Evolutionary conservation across 2,329 filamentous ascomycete genomes (phyloP), one percentile per base, ranked within the genome.

Genomic region (Blastomyces gilchristii): DNA sequence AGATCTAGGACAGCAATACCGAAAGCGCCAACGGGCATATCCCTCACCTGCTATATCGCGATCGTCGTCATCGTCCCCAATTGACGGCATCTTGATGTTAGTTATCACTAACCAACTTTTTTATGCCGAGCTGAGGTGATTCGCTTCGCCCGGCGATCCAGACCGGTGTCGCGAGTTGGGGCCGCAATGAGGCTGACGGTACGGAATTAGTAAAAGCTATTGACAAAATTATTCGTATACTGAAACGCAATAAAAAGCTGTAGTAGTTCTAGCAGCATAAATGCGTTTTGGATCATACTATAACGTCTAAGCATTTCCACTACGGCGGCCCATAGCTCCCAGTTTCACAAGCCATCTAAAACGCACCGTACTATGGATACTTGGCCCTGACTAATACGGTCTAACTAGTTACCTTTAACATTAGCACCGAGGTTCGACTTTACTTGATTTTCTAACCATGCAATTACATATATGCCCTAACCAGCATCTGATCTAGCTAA

Each of bases 1-100:
- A 62, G 60, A 53, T 34, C 11, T 18, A 22, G 18, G 39, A 47
- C 6, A 25, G 37, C 47, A 37, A 56, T 47, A 37, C 18, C 54
- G 22, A 45, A 58, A 31, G 25, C 16, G 50, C n/a, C 31, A 31
- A 53, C n/a, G 16, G 45, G 0, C 14, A 52, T 31, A 60, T 18
- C 50, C 25, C 70, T 69, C 63, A 76, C 75, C 76, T 63, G 70
- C 74, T 66, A 77, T 68, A 65, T 77, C 75, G 57, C 75, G 73
- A 61, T 78, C 76, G 56, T 76, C 74, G 45, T 79, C 77, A 45
- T 79, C 77, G 6, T 71, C 71, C 41, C 69, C 68, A 61, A 73
- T 70, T n/a, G 71, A 67, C 43, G 70, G 70, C 72, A 74, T 74
- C 58, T 59, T 59, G 4, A 2, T n/a, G 31, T 31, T 59, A 47